Base-by-base conservation (phyloP, 352 stramenopile genomes). In the Globisporangium sylvaticum region DNA sequence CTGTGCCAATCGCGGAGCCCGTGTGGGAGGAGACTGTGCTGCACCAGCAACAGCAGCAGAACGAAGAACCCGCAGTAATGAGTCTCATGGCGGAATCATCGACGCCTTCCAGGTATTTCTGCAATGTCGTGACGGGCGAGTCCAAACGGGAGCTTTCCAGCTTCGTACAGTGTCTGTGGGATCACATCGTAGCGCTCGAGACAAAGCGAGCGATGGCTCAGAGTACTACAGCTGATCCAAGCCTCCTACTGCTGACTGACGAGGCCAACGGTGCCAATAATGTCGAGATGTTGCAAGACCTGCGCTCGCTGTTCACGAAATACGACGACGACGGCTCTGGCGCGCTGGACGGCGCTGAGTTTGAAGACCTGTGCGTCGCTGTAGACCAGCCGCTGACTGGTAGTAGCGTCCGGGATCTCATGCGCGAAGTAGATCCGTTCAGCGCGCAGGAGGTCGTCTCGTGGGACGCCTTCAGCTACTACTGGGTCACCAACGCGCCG, bases 321-420 rank as follows among this genome's bases (percentile, higher is more conserved):
- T 89, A 81, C 48, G 82, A 91, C 37, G 83, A 90, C 22, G 81
- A 92, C 57, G 67, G 73, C 2, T 82, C 78, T 2, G 76, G 76
- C 0, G 44, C 69, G n/a, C 54, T 92, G 44, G 80, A 88, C 42
- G 55, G 65, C 4, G 65, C 66, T 6, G 80, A 92, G 67, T 88
- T 91, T 50, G 59, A 86, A 25, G 80, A 90, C 56, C 46, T 91
- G 1, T 92, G 84, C 42, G 80, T 90, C 1, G 77, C 72, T 18
- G 65, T 90, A 3, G 79, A 73, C 0, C 76, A 83, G n/a, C n/a
- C 67, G 12, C 24, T 79, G 2, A 73, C 79, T 58, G 70, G 20
- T 12, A 72, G 77, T 12, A 67, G 60, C 8, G 57, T 87, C 12
- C 29, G 70, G 8, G 64, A 54, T 64, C 69, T 85, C 15, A 89